Base-by-base conservation (phyloP, 495 filamentous ascomycete genomes). In the Aspergillus sparsus region DNA sequence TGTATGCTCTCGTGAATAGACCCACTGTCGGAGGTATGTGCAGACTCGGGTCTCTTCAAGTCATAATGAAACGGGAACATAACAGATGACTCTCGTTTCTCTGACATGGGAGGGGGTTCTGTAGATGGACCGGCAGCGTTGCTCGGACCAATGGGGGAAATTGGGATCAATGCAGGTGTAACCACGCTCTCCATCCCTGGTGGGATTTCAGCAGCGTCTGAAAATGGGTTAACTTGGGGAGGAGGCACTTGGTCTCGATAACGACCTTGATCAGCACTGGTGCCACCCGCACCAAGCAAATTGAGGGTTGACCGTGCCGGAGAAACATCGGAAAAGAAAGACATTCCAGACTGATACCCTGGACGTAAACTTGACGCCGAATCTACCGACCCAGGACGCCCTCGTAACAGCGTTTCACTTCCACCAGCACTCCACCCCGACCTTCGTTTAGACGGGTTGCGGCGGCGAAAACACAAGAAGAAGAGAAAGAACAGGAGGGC, bases 1-100 rank as follows among this genome's bases (percentile, higher is more conserved):
- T 47, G n/a, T 10, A 47, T 61, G 32, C 67, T 62, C 53, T 63
- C 64, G 58, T 68, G 65, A 13, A 63, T 58, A 10, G 74, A 74
- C 2, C 37, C 60, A 7, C 60, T 39, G 9, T 62, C 57, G 0
- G 46, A n/a, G 39, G 35, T 2, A 49, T 46, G 27, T 2, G 18
- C 5, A 12, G 41, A 31, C 12, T n/a, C 27, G 47, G 49, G 33
- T 18, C 37, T 12, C 18, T 36, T 50, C 6, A 15, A 11, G 13
- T 32, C 1, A 6, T 47, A 49, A 15, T 9, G 36, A 32, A 39
- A 34, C 6, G 33, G 34, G 51, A 39, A 34, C 12, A 21, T 18
- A 35, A 53, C 31, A 21, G 44, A 21, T 11, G 49, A 10, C 21
- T 34, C 12, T 10, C 21, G 5, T 13, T 6, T 7, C 12, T 51